phyloP scores from a whole-genome alignment of 1,139 yeast genomes.

The Suhomyces bolitotheri region DNA sequence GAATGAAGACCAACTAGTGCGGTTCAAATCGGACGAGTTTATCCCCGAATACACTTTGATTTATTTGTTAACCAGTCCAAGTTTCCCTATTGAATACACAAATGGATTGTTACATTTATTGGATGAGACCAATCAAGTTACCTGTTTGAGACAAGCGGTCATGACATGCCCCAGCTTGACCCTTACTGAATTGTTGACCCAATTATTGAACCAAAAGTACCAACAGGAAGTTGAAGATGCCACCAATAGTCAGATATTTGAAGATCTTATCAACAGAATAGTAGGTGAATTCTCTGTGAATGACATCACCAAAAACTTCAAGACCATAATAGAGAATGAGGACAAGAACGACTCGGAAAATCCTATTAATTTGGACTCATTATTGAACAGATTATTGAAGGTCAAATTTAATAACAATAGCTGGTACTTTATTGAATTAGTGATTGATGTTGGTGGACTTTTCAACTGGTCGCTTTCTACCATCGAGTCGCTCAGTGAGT shows the following conservation, averaged over 20 bases:
- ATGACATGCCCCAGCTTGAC: slow-evolving; percentile 74
- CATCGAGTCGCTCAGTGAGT: slow-evolving; percentile 43
- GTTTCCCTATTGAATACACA: slow-evolving; percentile 66
- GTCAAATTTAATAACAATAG: slow-evolving; percentile 41
- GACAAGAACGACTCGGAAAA: slow-evolving; percentile 16
- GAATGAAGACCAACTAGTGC: slow-evolving; percentile 18
- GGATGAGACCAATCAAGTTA: slow-evolving; percentile 42
- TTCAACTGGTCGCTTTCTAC: slow-evolving; percentile 59
- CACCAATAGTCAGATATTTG: slow-evolving; percentile 62
- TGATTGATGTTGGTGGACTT: slow-evolving; percentile 73
- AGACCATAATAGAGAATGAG: slow-evolving; percentile 21
- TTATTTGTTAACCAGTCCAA: slow-evolving; percentile 82
- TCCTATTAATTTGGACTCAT: slow-evolving; percentile 40
- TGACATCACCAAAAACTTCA: slow-evolving; percentile 43
- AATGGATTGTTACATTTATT: slow-evolving; percentile 55
- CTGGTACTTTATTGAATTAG: slow-evolving; percentile 59
- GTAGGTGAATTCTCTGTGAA: slow-evolving; percentile 57
- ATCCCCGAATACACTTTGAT: slow-evolving; percentile 64
- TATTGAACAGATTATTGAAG: slow-evolving; percentile 34
- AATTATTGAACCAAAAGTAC: slow-evolving; percentile 33
- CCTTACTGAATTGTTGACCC: slow-evolving; percentile 60
- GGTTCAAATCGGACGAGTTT: slow-evolving; percentile 25
- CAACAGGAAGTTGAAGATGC: slow-evolving; percentile 29
- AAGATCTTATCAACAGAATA: slow-evolving; percentile 67
- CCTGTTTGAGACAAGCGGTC: slow-evolving; percentile 76